These are phyloP conservation scores for Populus tremula DNA, from an alignment of 345 rosid species.

Conservation along the genomic window DNA sequence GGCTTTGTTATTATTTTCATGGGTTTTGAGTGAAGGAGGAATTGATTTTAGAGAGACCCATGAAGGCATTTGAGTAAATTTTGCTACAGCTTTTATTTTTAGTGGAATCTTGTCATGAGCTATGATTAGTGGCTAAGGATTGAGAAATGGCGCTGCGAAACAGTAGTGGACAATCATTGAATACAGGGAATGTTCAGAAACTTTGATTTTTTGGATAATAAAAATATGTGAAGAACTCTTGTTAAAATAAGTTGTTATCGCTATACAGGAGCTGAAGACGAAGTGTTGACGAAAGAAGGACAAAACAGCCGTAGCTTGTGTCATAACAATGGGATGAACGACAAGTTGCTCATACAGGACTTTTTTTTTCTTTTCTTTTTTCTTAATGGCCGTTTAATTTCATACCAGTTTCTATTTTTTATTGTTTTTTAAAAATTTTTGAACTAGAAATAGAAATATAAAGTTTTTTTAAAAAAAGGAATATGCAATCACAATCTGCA, in stretches of 20 bases:
- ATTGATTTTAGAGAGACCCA: constrained; percentile 51
- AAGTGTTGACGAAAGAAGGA: neutral
- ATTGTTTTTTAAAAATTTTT: too few relatives aligned
- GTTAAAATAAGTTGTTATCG: neutral
- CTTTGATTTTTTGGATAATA: too few relatives aligned
- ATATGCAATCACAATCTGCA: too few relatives aligned
- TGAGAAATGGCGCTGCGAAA: constrained; percentile 16
- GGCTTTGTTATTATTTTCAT: constrained; percentile 26
- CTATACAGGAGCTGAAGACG: neutral
- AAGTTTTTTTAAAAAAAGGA: too few relatives aligned
- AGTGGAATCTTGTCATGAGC: constrained; percentile 21
- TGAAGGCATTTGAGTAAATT: constrained; percentile 49
- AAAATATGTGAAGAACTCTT: neutral
- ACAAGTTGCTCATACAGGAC: neutral
- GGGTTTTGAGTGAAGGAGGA: constrained; percentile 28
- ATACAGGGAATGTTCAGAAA: neutral
- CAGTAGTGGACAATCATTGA: constrained; percentile 20
- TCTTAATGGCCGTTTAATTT: too few relatives aligned
- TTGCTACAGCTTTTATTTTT: constrained; percentile 30
- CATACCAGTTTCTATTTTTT: too few relatives aligned
- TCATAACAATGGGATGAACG: neutral
- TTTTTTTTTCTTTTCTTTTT: neutral
- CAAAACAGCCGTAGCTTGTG: neutral
- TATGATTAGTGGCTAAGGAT: constrained; percentile 2
- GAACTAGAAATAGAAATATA: too few relatives aligned